Evolutionary conservation across 495 filamentous ascomycete species (phyloP).

Genomic region (Aspergillus nanangensis): DNA sequence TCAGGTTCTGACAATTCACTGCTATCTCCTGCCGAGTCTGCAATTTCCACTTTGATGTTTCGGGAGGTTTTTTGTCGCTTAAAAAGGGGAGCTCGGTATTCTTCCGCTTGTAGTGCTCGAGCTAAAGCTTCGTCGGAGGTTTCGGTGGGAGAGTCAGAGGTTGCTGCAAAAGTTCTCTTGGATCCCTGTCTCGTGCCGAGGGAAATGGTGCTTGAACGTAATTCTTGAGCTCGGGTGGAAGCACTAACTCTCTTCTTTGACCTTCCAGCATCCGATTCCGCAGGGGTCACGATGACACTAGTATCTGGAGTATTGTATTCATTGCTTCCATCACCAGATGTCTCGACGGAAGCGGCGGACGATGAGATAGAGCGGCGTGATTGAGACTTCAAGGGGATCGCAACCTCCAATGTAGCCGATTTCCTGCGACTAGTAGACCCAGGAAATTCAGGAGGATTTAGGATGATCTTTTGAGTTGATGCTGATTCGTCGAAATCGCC

Average conservation of each 20-base stretch:
- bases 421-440: too few species aligned
- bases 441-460: too few species aligned
- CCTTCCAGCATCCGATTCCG: conserved; percentile 27
- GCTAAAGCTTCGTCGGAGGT: conserved; percentile 53
- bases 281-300: conserved; percentile 61
- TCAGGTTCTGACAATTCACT: conserved; percentile 17
- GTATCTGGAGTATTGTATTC: conserved; percentile 75
- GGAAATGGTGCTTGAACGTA: conserved; percentile 37
- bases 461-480: too few species aligned
- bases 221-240: conserved; percentile 32
- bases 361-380: conserved; percentile 21
- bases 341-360: conserved; percentile 27
- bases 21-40: conserved; percentile 8
- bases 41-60: conserved; percentile 3
- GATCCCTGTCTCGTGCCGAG: conserved; percentile 23
- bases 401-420: conserved; percentile 26
- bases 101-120: conserved; percentile 55
- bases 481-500: too few species aligned
- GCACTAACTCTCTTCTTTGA: conserved; percentile 31
- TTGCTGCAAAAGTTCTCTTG: conserved; percentile 26
- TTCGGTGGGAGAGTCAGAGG: conserved; percentile 29
- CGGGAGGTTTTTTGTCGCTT: conserved; percentile 23
- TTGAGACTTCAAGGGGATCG: conserved; percentile 32
- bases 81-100: conserved; percentile 40
- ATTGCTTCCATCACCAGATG: conserved; percentile 44